Percentiles rank a stretch among this genome's conserved stretches.
phyloP scores from a whole-genome alignment of 352 stramenopile genomes.

The Pythium apleroticum region DNA sequence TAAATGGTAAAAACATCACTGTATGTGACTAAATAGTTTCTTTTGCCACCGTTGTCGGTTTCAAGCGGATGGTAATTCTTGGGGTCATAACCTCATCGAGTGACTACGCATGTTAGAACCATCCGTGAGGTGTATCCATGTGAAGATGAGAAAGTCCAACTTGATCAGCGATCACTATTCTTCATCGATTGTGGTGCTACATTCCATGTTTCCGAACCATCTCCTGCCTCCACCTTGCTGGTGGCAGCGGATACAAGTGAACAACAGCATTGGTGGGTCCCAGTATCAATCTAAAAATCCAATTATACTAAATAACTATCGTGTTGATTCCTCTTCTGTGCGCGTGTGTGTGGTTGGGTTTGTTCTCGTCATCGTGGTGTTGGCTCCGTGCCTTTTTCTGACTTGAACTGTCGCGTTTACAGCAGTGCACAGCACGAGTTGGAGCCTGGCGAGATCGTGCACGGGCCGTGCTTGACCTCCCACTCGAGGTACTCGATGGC shows the following conservation, averaged over 20 bases:
- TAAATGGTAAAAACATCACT: too few species aligned
- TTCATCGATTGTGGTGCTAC: constrained; percentile 5
- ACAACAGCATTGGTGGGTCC: too few species aligned
- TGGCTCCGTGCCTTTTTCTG: background rate
- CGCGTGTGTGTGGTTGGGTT: background rate
- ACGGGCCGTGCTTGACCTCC: constrained; percentile 78
- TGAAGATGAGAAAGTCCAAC: background rate
- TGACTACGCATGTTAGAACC: background rate
- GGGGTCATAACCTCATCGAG: too few species aligned
- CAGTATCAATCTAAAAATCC: constrained; percentile 5
- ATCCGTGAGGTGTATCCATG: background rate
- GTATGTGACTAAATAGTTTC: too few species aligned
- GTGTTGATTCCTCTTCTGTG: background rate
- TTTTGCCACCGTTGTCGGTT: too few species aligned
- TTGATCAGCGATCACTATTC: background rate
- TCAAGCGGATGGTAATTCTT: too few species aligned
- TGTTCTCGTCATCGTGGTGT: background rate
- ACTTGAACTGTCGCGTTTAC: constrained; percentile 19
- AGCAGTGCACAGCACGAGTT: constrained; percentile 72
- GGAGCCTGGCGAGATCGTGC: constrained; percentile 52
- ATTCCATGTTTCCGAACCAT: constrained; percentile 9
- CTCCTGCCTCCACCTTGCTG: background rate
- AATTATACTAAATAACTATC: constrained; percentile 1
- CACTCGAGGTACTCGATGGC: constrained; percentile 82
- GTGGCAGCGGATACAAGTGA: background rate